A percentile compares a stretch with the other conserved stretches of the same genome.
Evolutionary conservation across 2,329 filamentous ascomycete species (phyloP).

Genomic region (Fusarium piperis): DNA sequence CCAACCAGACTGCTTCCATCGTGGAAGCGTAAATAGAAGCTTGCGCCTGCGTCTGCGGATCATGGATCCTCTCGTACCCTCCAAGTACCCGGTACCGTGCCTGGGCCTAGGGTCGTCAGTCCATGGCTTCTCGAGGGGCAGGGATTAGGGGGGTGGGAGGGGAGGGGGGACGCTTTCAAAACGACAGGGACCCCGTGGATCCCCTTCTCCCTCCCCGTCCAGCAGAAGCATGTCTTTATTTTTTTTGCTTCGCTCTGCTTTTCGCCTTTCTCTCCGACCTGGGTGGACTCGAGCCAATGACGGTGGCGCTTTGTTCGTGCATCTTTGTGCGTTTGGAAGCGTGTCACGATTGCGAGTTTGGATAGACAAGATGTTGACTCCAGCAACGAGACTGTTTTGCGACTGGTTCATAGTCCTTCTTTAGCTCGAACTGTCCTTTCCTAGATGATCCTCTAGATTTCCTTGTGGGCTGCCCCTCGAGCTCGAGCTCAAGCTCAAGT

Average conservation of each 20-base stretch:
- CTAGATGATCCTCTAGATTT: background rate
- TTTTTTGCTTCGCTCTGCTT: background rate
- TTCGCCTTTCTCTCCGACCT: conserved; percentile 9
- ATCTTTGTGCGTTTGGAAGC: conserved; percentile 20
- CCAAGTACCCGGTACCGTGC: conserved; percentile 30
- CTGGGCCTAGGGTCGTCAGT: conserved; percentile 10
- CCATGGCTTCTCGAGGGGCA: conserved; percentile 17
- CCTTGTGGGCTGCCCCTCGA: background rate
- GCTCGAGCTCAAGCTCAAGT: background rate
- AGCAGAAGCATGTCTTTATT: background rate
- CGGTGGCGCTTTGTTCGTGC: conserved; percentile 11
- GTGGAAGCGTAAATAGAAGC: conserved; percentile 7
- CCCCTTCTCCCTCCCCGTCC: background rate
- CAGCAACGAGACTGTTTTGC: background rate
- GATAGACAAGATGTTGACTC: conserved; percentile 5
- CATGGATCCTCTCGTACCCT: conserved; percentile 2
- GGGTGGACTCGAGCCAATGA: conserved; percentile 23
- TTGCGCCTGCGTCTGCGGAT: background rate
- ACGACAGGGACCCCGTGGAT: conserved; percentile 19
- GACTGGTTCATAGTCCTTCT: background rate
- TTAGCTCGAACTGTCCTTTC: background rate
- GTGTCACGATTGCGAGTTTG: conserved; percentile 25
- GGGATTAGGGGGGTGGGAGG: conserved; percentile 25
- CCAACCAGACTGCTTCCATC: background rate
- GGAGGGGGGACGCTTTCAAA: conserved; percentile 18